phyloP scores from a whole-genome alignment of 345 rosid species.

The Bruguiera gymnorhiza region DNA sequence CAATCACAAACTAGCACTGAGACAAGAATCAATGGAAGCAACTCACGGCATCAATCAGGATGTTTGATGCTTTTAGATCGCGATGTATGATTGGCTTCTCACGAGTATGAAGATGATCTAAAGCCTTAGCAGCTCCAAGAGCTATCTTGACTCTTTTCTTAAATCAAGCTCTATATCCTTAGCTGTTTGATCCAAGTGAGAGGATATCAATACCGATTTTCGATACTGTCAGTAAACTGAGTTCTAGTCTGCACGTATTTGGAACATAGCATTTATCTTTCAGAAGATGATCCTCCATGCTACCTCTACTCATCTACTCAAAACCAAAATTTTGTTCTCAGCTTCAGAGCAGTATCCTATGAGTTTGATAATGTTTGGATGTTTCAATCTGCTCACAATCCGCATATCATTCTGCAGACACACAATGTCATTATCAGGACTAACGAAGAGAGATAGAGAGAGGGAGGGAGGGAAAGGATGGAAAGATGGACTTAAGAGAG shows the following conservation, averaged over 20 bases:
- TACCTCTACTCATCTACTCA: conserved; percentile 1
- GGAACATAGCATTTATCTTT: conserved; percentile 2
- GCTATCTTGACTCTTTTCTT: conserved; percentile 11
- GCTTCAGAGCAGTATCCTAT: conserved; percentile 13
- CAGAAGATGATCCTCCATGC: conserved; percentile 6
- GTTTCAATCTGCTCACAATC: conserved; percentile 6
- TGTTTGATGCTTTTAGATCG: conserved; percentile 19
- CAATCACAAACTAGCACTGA: neutral
- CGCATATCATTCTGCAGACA: conserved; percentile 13
- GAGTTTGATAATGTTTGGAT: conserved; percentile 17
- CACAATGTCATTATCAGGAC: neutral
- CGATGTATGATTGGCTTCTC: conserved; percentile 4
- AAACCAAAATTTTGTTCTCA: conserved; percentile 7
- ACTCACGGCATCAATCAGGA: conserved; percentile 14
- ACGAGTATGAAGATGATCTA: conserved; percentile 2
- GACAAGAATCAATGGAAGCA: too few relatives aligned
- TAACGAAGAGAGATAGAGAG: neutral
- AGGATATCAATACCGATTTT: neutral
- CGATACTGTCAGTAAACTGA: neutral
- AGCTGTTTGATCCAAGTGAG: neutral
- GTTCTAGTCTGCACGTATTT: neutral
- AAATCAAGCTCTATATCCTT: conserved; percentile 3
- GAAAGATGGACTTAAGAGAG: neutral
- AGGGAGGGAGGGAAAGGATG: neutral
- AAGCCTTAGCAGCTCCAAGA: conserved; percentile 3